Evolutionary conservation across 73 alveolate genomes (phyloP).

Genomic region (Symbiodinium pilosum): DNA sequence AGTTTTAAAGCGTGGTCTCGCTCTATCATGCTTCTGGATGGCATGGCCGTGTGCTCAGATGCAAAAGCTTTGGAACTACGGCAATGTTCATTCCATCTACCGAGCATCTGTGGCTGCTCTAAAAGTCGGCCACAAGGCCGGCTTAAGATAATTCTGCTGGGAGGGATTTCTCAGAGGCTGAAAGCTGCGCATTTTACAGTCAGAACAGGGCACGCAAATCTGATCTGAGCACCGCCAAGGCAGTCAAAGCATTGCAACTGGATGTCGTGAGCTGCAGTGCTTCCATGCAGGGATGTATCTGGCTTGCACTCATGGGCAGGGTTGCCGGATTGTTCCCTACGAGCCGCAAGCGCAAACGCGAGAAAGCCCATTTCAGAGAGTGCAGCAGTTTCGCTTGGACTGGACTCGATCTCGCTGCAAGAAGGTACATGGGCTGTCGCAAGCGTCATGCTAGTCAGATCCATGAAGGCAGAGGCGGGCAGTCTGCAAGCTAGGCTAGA

Average conservation of each 20-base stretch:
- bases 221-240: neutral
- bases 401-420: too few relatives aligned
- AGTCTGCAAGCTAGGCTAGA: too few relatives aligned
- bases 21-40: neutral
- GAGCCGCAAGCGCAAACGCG: neutral
- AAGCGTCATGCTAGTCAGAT: neutral
- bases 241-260: neutral
- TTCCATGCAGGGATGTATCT: neutral
- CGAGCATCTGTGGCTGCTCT: too few relatives aligned
- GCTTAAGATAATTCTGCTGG: too few relatives aligned
- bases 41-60: slow-evolving; percentile 15
- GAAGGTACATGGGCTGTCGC: neutral
- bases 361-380: too few relatives aligned
- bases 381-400: too few relatives aligned
- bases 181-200: too few relatives aligned
- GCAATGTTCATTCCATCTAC: too few relatives aligned
- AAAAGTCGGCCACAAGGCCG: too few relatives aligned
- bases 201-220: neutral
- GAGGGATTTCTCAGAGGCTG: too few relatives aligned
- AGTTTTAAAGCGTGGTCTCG: neutral
- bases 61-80: too few relatives aligned
- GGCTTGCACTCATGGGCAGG: neutral
- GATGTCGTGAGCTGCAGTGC: slow-evolving; percentile 12
- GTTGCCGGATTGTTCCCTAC: neutral
- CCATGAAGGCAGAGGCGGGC: neutral